phyloP scores from a whole-genome alignment of 768 basidiomycete genomes.

The Mycena filopes region DNA sequence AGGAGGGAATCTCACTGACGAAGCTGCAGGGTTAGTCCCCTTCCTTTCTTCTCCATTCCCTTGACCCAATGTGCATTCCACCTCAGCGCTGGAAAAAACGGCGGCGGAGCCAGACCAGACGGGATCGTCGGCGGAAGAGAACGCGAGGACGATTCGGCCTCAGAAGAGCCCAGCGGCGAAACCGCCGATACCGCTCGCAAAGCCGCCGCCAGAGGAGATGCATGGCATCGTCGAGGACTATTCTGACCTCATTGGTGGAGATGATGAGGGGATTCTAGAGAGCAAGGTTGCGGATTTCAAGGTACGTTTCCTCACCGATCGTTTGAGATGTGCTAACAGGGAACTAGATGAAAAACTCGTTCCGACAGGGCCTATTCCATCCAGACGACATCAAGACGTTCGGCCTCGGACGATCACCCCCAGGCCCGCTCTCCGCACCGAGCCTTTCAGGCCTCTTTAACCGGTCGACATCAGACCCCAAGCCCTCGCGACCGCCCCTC shows the following conservation, averaged over 20 bases:
- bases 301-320: no score
- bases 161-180: slow-evolving; percentile 72
- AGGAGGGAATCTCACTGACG: slow-evolving; percentile 89
- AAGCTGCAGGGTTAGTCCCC: slow-evolving; percentile 72
- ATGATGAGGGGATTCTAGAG: slow-evolving; percentile 73
- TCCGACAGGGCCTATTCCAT: slow-evolving; percentile 83
- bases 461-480: slow-evolving; percentile 40
- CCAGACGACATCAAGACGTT: slow-evolving; percentile 90
- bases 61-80: slow-evolving; percentile 23
- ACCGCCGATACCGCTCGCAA: slow-evolving; percentile 62
- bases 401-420: slow-evolving; percentile 57
- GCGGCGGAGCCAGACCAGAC: slow-evolving; percentile 63
- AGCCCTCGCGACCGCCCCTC: slow-evolving; percentile 63
- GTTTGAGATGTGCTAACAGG: no score
- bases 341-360: slow-evolving; percentile 81
- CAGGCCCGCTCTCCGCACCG: slow-evolving; percentile 76
- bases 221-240: slow-evolving; percentile 88
- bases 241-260: slow-evolving; percentile 86
- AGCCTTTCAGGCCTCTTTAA: slow-evolving; percentile 61
- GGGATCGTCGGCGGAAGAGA: slow-evolving; percentile 67
- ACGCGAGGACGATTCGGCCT: slow-evolving; percentile 84
- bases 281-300: slow-evolving; percentile 89
- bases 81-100: slow-evolving; percentile 77
- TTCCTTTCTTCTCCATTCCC: slow-evolving; percentile 1
- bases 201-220: slow-evolving; percentile 70